Evolutionary conservation across 192 early-diverging fungal genomes (phyloP).

Genomic region (Podila minutissima): DNA sequence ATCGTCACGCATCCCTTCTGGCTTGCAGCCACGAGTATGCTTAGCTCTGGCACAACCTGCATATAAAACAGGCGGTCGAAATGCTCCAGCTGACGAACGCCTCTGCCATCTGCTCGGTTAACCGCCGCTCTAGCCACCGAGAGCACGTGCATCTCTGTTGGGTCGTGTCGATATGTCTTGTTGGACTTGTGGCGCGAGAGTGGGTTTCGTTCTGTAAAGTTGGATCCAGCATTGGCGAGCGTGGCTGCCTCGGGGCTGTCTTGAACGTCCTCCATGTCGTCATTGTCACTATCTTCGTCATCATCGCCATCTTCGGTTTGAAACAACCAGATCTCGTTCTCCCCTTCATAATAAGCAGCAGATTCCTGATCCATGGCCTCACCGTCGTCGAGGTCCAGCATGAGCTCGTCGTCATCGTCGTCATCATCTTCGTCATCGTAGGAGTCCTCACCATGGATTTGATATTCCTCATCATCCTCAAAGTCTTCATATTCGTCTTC

Average conservation of each 20-base stretch:
- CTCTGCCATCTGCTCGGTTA: conserved; percentile 29
- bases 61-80: conserved; percentile 51
- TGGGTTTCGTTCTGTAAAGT: too few relatives aligned
- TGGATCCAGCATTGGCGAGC: too few relatives aligned
- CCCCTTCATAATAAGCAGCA: not conserved
- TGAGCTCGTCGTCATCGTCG: too few relatives aligned
- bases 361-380: too few relatives aligned
- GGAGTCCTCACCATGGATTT: too few relatives aligned
- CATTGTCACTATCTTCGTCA: conserved; percentile 6
- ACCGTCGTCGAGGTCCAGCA: too few relatives aligned
- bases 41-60: conserved; percentile 30
- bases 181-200: too few relatives aligned
- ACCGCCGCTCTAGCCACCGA: conserved; percentile 40
- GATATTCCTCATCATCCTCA: not conserved
- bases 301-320: conserved; percentile 27
- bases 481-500: conserved; percentile 3
- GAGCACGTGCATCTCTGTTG: conserved; percentile 16
- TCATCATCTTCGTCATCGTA: too few relatives aligned
- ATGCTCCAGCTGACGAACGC: conserved; percentile 29
- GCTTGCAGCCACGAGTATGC: conserved; percentile 36
- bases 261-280: not conserved
- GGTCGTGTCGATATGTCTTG: too few relatives aligned
- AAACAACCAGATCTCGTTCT: conserved; percentile 7
- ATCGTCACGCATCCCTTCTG: conserved; percentile 47
- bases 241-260: too few relatives aligned